These are phyloP conservation scores for Scleroderma bovista DNA, from an alignment of 768 basidiomycete genomes.

Conservation along the genomic window DNA sequence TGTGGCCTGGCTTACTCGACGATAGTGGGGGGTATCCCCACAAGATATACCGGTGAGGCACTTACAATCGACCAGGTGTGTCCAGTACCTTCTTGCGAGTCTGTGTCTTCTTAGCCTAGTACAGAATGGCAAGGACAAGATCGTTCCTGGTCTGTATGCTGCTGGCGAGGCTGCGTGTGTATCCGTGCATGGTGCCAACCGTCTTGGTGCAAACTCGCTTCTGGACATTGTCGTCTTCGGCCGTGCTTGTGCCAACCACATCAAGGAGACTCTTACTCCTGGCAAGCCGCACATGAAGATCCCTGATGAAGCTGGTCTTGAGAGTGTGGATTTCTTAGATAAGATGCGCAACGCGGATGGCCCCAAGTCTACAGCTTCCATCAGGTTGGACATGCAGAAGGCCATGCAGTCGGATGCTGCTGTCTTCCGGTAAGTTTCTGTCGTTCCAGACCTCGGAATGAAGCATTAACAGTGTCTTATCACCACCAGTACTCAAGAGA, in stretches of 20 bases:
- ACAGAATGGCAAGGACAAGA: slow-evolving; percentile 80
- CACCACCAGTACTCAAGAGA: slow-evolving; percentile 65
- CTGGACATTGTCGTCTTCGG: slow-evolving; percentile 99
- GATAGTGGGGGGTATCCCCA: slow-evolving; percentile 98
- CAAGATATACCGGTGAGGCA: slow-evolving; percentile 96
- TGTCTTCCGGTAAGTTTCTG: slow-evolving; percentile 70
- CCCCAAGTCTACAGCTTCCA: slow-evolving; percentile 79
- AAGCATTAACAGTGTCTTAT: slow-evolving; percentile 1
- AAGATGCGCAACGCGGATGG: slow-evolving; percentile 81
- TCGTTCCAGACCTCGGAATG: background rate
- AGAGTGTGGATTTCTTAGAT: slow-evolving; percentile 85
- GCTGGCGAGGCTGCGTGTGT: slow-evolving; percentile 99
- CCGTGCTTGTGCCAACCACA: slow-evolving; percentile 98
- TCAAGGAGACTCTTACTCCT: slow-evolving; percentile 83
- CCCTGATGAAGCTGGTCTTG: slow-evolving; percentile 77
- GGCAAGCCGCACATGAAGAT: slow-evolving; percentile 89
- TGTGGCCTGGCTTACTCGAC: slow-evolving; percentile 1
- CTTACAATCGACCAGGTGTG: slow-evolving; percentile 69
- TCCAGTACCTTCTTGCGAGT: background rate
- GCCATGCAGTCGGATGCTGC: slow-evolving; percentile 98
- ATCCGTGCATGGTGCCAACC: slow-evolving; percentile 98
- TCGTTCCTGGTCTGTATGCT: slow-evolving; percentile 96
- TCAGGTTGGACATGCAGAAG: slow-evolving; percentile 96
- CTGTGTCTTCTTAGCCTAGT: background rate
- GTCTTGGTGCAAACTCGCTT: slow-evolving; percentile 98